A percentile compares a stretch with the other conserved stretches of the same genome.
These are phyloP conservation scores for Pichia norvegensis DNA, from an alignment of 1,139 yeast species.

Conservation along the genomic window DNA sequence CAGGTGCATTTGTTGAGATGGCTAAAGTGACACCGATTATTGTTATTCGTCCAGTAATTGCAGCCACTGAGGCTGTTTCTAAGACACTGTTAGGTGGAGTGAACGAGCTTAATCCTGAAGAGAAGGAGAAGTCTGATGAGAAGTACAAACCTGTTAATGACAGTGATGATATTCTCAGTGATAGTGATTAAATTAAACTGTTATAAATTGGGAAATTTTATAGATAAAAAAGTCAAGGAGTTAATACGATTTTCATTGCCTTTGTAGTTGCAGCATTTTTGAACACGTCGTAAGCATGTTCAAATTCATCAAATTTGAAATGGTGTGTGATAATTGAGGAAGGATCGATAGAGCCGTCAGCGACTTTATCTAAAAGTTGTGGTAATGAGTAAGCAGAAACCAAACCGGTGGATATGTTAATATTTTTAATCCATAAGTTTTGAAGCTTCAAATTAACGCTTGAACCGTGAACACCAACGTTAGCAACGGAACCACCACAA, in stretches of 20 bases:
- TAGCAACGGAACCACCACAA: constrained; percentile 42
- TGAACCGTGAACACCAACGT: constrained; percentile 41
- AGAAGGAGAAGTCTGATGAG: constrained; percentile 41
- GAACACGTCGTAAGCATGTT: constrained; percentile 54
- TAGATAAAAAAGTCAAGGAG: constrained; percentile 8
- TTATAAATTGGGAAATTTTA: not conserved
- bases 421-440: constrained; percentile 39
- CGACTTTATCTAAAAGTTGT: constrained; percentile 30
- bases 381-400: constrained; percentile 37
- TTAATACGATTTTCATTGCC: constrained; percentile 35
- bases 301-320: constrained; percentile 50
- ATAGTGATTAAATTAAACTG: not conserved
- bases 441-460: constrained; percentile 36
- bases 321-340: constrained; percentile 53
- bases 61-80: constrained; percentile 86
- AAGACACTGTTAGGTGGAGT: constrained; percentile 78
- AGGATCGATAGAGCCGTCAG: constrained; percentile 31
- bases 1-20: constrained; percentile 60
- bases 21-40: constrained; percentile 76
- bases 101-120: constrained; percentile 67
- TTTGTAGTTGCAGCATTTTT: constrained; percentile 36
- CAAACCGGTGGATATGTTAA: constrained; percentile 37
- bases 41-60: constrained; percentile 77
- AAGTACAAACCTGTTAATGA: constrained; percentile 33
- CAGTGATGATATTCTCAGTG: not conserved